A percentile compares a stretch with the other conserved stretches of the same genome.
phyloP scores from a whole-genome alignment of 208 protist species.

The Acanthamoeba culbertsoni region DNA sequence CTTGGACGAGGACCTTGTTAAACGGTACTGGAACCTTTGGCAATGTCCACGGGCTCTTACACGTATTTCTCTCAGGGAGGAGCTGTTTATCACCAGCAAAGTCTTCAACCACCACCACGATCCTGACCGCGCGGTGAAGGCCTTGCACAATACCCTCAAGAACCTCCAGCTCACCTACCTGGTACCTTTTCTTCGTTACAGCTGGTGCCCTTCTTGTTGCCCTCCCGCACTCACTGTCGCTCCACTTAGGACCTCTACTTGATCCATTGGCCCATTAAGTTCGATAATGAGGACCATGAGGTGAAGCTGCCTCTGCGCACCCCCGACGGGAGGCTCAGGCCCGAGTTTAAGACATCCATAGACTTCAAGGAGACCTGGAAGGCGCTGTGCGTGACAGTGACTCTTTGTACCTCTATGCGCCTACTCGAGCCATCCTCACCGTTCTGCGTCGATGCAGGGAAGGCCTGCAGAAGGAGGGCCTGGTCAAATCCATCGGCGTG shows the following conservation, averaged over 20 bases:
- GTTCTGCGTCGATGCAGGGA: neutral
- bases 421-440: neutral
- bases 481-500: constrained; percentile 39
- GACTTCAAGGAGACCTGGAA: neutral
- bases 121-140: neutral
- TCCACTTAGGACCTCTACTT: constrained; percentile 27
- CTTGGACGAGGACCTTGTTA: neutral
- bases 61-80: neutral
- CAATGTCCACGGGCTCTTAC: constrained; percentile 35
- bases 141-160: constrained; percentile 22
- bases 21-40: constrained; percentile 78
- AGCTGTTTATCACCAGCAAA: constrained; percentile 38
- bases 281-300: constrained; percentile 27
- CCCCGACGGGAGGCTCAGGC: neutral
- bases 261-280: constrained; percentile 55
- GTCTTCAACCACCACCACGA: constrained; percentile 46
- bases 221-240: neutral
- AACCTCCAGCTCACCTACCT: neutral
- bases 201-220: neutral
- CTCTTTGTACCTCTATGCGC: neutral
- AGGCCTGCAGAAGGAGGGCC: neutral
- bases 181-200: neutral
- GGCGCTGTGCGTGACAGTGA: neutral
- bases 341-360: neutral
- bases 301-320: neutral